These are phyloP conservation scores for Calcarisporium arbuscula DNA, from an alignment of 2,329 filamentous ascomycete genomes.

Conservation along the genomic window DNA sequence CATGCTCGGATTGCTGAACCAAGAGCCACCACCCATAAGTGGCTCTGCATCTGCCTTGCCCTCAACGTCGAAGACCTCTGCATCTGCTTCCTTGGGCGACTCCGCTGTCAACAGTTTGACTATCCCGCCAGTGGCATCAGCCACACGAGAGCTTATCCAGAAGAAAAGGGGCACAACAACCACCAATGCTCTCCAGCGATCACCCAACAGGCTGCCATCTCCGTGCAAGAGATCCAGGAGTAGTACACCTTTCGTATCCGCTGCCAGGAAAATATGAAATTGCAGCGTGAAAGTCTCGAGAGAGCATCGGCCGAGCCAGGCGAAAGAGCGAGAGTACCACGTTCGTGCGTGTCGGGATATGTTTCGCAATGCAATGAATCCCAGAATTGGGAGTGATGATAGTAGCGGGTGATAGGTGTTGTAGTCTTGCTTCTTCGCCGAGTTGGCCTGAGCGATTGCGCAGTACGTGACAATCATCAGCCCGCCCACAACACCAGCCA, in stretches of 20 bases:
- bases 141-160: conserved; percentile 20
- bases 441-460: too few relatives aligned
- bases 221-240: conserved; percentile 18
- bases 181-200: conserved; percentile 19
- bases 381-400: conserved; percentile 47
- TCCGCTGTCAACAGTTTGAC: conserved; percentile 20
- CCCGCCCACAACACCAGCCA: too few relatives aligned
- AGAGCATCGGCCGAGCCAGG: conserved; percentile 49
- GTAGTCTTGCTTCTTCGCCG: conserved; percentile 31
- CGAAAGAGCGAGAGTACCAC: conserved; percentile 31
- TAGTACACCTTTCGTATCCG: conserved; percentile 48
- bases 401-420: conserved; percentile 46
- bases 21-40: too few relatives aligned
- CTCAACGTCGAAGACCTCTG: too few relatives aligned
- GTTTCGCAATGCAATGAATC: conserved; percentile 47
- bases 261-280: conserved; percentile 56
- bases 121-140: conserved; percentile 17
- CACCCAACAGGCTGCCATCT: conserved; percentile 15
- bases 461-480: too few relatives aligned
- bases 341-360: conserved; percentile 12
- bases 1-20: too few relatives aligned
- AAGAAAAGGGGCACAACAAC: conserved; percentile 21
- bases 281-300: conserved; percentile 56
- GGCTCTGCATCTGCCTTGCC: too few relatives aligned
- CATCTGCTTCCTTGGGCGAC: too few relatives aligned